Conservation (phyloP, 768 basidiomycete species). For the Collybia nuda region DNA sequence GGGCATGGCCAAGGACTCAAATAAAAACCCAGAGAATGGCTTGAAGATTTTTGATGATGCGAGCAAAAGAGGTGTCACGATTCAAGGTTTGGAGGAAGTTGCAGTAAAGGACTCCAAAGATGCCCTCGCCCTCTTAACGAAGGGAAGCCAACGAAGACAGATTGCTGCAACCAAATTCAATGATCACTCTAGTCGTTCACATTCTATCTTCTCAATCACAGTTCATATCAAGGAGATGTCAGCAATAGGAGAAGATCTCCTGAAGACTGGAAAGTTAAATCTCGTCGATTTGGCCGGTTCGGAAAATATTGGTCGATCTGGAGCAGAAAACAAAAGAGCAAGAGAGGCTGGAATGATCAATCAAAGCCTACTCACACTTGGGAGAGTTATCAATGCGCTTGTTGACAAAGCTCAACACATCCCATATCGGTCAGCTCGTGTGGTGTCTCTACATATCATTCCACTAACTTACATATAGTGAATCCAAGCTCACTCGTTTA, state of each 20-base stretch:
- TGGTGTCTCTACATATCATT: background rate
- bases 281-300: slow-evolving; percentile 97
- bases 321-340: slow-evolving; percentile 93
- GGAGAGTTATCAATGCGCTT: slow-evolving; percentile 93
- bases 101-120: slow-evolving; percentile 80
- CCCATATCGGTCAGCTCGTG: slow-evolving; percentile 74
- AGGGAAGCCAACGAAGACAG: slow-evolving; percentile 89
- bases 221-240: slow-evolving; percentile 88
- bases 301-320: slow-evolving; percentile 94
- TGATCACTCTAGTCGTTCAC: slow-evolving; percentile 95
- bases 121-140: slow-evolving; percentile 80
- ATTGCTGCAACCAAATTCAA: slow-evolving; percentile 98
- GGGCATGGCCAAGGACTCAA: slow-evolving; percentile 44
- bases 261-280: slow-evolving; percentile 94
- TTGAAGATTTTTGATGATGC: slow-evolving; percentile 94
- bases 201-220: slow-evolving; percentile 96
- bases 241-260: slow-evolving; percentile 77
- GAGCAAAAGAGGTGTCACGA: slow-evolving; percentile 84
- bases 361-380: slow-evolving; percentile 93
- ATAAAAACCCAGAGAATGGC: slow-evolving; percentile 39
- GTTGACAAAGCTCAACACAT: slow-evolving; percentile 92
- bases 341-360: slow-evolving; percentile 99
- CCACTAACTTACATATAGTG: slow-evolving; percentile 41
- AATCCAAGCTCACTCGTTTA: slow-evolving; percentile 96
- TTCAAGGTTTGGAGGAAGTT: slow-evolving; percentile 93